Base-by-base conservation (phyloP, 106 monocot genomes). In the Platanthera guangdongensis region DNA sequence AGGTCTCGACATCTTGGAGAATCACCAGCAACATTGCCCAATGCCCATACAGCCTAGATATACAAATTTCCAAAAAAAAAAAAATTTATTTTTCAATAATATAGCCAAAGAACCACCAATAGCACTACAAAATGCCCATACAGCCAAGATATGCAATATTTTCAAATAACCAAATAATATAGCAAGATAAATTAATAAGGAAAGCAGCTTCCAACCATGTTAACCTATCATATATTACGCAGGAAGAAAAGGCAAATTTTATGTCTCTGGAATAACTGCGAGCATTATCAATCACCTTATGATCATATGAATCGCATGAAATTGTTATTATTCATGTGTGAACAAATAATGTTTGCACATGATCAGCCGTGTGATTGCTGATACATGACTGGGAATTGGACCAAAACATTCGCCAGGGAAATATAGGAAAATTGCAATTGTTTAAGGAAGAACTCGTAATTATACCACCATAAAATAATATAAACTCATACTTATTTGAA, bases 11-110 rank as follows among this genome's bases (percentile, higher is more conserved):
- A 85, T 73, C 79, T 79, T 28, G 85, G 85, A 47, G 86, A 86
- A 82, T 86, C 86, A 68, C 86, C 86, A 74, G 86, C 86, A 64
- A 86, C 82, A 80, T 86, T 86, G 9, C 86, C 86, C 74, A 85
- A 72, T 50, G 85, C 85, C 85, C 85, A 85, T 7, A 85, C 85
- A 69, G 85, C 85, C 85, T 85, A 51, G 15, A 57, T 16, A 78
- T 28, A 53, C 8, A 10, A 48, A 45, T 13, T 8, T 8, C 14
- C 39, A 22, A 32, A 55, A 18, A 7, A 30, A 54, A 13, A 0
- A 75, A 75, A 75, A 75, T 4, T 28, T 55, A 6, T 65, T 9
- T 30, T 30, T 11, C 28, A 30, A 32, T 65, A 30, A 4, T 65
- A 65, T 32, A 19, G 25, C 11, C 39, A 39, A 39, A 47, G 86